Conservation (phyloP, 495 filamentous ascomycete genomes). For the Neurospora africana region DNA sequence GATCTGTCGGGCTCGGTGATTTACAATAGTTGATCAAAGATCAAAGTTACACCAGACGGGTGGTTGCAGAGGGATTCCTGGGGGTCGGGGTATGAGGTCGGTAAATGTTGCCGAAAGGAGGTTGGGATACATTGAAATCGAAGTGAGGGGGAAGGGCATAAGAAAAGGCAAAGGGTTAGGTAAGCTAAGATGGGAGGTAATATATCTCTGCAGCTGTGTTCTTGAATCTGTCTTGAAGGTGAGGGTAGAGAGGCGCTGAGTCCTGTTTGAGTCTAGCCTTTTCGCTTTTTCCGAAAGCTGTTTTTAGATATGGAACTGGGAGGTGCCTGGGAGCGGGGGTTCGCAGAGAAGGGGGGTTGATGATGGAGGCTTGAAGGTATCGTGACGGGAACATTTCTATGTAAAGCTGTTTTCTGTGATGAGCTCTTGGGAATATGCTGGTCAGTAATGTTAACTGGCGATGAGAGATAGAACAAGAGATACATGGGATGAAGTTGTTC, state of each 20-base stretch:
- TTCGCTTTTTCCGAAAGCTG: not conserved
- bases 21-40: not conserved
- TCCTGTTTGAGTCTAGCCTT: not conserved
- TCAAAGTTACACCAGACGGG: not conserved
- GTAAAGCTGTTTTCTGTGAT: too few relatives aligned
- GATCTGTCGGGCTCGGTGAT: not conserved
- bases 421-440: too few relatives aligned
- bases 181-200: not conserved
- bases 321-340: not conserved
- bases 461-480: too few relatives aligned
- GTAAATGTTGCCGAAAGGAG: not conserved
- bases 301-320: not conserved
- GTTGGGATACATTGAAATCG: not conserved
- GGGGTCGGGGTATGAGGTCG: not conserved
- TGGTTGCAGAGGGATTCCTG: not conserved
- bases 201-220: not conserved
- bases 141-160: not conserved
- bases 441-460: too few relatives aligned
- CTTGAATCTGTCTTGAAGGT: not conserved
- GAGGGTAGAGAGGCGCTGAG: not conserved
- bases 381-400: not conserved
- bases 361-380: not conserved
- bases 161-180: not conserved
- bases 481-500: not conserved
- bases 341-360: not conserved